A percentile compares a stretch with the other conserved stretches of the same genome.
phyloP scores from a whole-genome alignment of 1,139 yeast genomes.

The Debaryomycetaceae sp. region DNA sequence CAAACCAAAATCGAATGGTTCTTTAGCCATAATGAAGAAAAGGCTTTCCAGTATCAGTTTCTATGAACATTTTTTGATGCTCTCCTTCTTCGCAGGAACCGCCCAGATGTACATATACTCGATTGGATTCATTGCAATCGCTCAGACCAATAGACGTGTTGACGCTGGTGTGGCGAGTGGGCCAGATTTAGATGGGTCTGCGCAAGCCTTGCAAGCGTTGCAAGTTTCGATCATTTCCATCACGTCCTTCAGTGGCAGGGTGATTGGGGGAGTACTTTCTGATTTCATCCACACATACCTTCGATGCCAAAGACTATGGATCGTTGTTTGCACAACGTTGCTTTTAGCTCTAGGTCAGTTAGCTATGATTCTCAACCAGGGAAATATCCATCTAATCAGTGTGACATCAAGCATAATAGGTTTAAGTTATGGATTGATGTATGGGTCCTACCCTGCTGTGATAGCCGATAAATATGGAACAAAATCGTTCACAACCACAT shows the following conservation, averaged over 20 bases:
- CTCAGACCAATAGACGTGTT: slow-evolving; percentile 19
- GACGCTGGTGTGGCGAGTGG: slow-evolving; percentile 1
- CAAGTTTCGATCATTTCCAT: slow-evolving; percentile 44
- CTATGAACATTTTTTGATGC: slow-evolving; percentile 30
- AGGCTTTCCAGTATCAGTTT: slow-evolving; percentile 25
- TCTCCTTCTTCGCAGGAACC: slow-evolving; percentile 34
- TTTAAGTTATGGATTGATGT: slow-evolving; percentile 37
- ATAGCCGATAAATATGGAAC: slow-evolving; percentile 46
- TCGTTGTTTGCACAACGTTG: slow-evolving; percentile 27
- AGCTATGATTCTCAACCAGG: slow-evolving; percentile 25
- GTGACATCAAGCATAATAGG: slow-evolving; percentile 36
- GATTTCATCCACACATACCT: slow-evolving; percentile 32
- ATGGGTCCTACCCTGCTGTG: slow-evolving; percentile 46
- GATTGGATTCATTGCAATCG: slow-evolving; percentile 57
- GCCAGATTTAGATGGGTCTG: slow-evolving; percentile 6
- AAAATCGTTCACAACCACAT: slow-evolving; percentile 36
- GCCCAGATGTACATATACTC: slow-evolving; percentile 79
- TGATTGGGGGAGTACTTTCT: slow-evolving; percentile 35
- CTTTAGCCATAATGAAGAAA: slow-evolving; percentile 21
- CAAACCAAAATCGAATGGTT: slow-evolving; percentile 8
- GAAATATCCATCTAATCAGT: slow-evolving; percentile 23
- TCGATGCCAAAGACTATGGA: slow-evolving; percentile 40
- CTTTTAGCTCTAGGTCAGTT: slow-evolving; percentile 29
- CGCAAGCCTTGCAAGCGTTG: slow-evolving; percentile 40
- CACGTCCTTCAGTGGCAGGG: slow-evolving; percentile 39